Evolutionary conservation across 202 grass and related monocot species (phyloP).

Genomic region (Dendrocalamus latiflorus): DNA sequence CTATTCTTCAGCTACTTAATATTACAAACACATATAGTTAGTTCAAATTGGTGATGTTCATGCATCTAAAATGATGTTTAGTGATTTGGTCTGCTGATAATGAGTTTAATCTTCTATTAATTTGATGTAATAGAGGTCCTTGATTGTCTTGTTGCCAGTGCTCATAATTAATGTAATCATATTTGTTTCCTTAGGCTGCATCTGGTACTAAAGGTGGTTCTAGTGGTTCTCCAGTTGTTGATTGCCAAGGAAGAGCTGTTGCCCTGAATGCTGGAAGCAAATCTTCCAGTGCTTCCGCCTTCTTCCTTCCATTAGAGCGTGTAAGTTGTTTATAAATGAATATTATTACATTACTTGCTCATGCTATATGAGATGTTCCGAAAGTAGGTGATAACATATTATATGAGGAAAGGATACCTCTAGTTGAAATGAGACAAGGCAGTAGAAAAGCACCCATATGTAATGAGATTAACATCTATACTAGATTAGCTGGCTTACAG

Average conservation of each 20-base stretch:
- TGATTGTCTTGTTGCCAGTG: background rate
- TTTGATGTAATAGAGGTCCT: background rate
- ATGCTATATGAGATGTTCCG: background rate
- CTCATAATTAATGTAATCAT: background rate
- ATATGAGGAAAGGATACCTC: background rate
- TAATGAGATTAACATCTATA: background rate
- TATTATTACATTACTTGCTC: background rate
- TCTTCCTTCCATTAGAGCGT: constrained; percentile 94
- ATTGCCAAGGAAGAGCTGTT: constrained; percentile 97
- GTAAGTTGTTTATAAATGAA: constrained; percentile 44
- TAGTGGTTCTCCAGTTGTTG: constrained; percentile 95
- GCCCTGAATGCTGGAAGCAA: constrained; percentile 99
- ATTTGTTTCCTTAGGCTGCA: constrained; percentile 79
- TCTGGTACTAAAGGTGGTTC: constrained; percentile 99
- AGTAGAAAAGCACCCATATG: background rate
- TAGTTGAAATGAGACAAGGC: background rate
- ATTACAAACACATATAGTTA: background rate
- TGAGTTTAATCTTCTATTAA: constrained; percentile 8
- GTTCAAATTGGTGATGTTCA: background rate
- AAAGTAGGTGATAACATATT: background rate
- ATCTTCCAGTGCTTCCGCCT: constrained; percentile 95
- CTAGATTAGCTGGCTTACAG: background rate
- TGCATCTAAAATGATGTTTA: background rate
- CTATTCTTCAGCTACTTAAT: constrained; percentile 28
- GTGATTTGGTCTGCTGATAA: background rate